phyloP scores from a whole-genome alignment of 106 monocot species.

The Allium cepa region DNA sequence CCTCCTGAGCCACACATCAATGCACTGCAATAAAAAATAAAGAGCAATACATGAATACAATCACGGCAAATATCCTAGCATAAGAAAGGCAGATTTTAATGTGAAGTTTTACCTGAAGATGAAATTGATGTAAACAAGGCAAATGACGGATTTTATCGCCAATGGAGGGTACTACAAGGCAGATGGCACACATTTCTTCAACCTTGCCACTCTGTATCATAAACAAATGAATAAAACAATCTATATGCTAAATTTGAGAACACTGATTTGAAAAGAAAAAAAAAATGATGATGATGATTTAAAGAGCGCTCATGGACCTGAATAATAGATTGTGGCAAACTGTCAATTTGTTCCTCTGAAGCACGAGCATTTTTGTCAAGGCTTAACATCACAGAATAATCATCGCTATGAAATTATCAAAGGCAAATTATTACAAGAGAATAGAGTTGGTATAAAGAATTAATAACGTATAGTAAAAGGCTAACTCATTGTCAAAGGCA shows the following conservation, averaged over 20 bases:
- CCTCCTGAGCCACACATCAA: constrained; percentile 80
- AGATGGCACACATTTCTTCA: constrained; percentile 67
- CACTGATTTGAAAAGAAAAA: not conserved
- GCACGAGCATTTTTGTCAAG: constrained; percentile 66
- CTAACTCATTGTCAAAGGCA: constrained; percentile 39
- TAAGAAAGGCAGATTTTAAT: not conserved
- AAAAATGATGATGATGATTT: too few species aligned
- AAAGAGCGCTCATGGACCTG: constrained; percentile 33
- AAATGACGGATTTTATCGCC: constrained; percentile 82
- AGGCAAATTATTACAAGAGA: too few species aligned
- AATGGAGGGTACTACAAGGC: constrained; percentile 52
- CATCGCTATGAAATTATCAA: constrained; percentile 23
- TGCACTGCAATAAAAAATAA: constrained; percentile 52
- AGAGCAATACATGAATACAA: not conserved
- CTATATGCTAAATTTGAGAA: too few species aligned
- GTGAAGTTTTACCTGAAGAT: constrained; percentile 44
- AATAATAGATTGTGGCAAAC: constrained; percentile 57
- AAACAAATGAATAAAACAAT: too few species aligned
- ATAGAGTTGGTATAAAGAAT: not conserved
- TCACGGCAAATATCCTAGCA: not conserved
- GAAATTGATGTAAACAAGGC: constrained; percentile 92
- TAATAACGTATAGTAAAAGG: not conserved
- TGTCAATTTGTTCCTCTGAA: constrained; percentile 65
- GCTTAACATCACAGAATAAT: constrained; percentile 56
- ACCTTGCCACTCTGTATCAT: constrained; percentile 19